Evolutionary conservation across 371 early-diverging fungal genomes (phyloP).

Genomic region (Syncephalastrum sp.): DNA sequence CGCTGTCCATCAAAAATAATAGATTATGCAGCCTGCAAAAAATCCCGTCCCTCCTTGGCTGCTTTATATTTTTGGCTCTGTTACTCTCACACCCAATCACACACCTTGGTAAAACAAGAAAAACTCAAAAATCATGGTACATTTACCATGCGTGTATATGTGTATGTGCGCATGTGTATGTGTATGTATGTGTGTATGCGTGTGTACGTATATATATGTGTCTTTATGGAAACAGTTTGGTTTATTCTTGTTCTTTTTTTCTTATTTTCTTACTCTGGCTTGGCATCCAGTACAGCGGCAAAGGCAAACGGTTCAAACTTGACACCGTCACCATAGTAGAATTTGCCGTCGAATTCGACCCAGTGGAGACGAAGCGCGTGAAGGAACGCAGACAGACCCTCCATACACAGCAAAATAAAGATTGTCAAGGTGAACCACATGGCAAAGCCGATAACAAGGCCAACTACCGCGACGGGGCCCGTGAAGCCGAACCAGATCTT

Average conservation of each 20-base stretch:
- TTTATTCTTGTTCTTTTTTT: conserved; percentile 3
- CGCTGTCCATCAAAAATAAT: too few relatives aligned
- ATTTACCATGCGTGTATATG: too few relatives aligned
- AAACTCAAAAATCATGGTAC: too few relatives aligned
- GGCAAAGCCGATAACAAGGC: conserved; percentile 69
- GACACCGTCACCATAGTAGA: conserved; percentile 71
- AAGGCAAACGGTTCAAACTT: conserved; percentile 52
- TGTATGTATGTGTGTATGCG: too few relatives aligned
- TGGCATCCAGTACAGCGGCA: conserved; percentile 22
- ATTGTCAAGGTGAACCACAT: conserved; percentile 89
- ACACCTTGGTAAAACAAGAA: too few relatives aligned
- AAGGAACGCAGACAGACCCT: conserved; percentile 98
- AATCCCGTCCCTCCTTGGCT: too few relatives aligned
- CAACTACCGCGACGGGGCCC: conserved; percentile 58
- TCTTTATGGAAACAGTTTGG: too few relatives aligned
- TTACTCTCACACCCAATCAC: too few relatives aligned
- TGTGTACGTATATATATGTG: too few relatives aligned
- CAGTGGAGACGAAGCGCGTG: conserved; percentile 99
- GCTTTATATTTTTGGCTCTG: too few relatives aligned
- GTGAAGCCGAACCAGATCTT: conserved; percentile 61
- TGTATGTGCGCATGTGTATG: too few relatives aligned
- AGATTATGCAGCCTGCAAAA: too few relatives aligned
- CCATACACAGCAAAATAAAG: conserved; percentile 93
- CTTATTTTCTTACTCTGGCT: conserved; percentile 13
- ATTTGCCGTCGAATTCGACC: conserved; percentile 99